phyloP scores from a whole-genome alignment of 805 yeast genomes.

The Wickerhamomyces bovis region DNA sequence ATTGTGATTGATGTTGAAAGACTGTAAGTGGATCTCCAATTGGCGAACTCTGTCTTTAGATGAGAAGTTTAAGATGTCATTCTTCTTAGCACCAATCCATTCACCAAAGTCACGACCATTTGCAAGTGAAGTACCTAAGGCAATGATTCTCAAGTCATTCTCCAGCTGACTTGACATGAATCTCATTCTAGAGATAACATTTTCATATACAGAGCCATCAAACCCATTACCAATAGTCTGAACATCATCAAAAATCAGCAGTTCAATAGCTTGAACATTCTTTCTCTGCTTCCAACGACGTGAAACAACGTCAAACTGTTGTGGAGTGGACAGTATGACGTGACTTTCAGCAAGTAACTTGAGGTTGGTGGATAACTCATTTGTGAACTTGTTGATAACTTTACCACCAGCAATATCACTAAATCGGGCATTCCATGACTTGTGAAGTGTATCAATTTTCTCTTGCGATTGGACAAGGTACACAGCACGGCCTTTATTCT shows the following conservation, averaged over 20 bases:
- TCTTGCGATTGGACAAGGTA: slow-evolving; percentile 65
- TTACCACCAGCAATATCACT: slow-evolving; percentile 50
- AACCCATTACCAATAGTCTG: slow-evolving; percentile 57
- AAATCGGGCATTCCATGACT: slow-evolving; percentile 50
- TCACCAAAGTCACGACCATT: slow-evolving; percentile 75
- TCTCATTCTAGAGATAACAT: slow-evolving; percentile 61
- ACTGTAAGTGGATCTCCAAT: slow-evolving; percentile 51
- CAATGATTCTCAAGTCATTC: slow-evolving; percentile 55
- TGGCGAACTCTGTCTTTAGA: slow-evolving; percentile 54
- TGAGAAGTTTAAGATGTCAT: slow-evolving; percentile 60
- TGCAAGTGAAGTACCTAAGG: slow-evolving; percentile 61
- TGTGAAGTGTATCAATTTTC: slow-evolving; percentile 39
- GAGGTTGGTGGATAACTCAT: slow-evolving; percentile 48
- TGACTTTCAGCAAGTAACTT: slow-evolving; percentile 53
- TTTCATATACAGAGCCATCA: slow-evolving; percentile 63
- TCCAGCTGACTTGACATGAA: slow-evolving; percentile 66
- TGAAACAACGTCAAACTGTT: slow-evolving; percentile 65
- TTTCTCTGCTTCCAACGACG: slow-evolving; percentile 80
- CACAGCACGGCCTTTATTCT: slow-evolving; percentile 61
- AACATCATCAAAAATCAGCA: slow-evolving; percentile 67
- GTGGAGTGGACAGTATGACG: slow-evolving; percentile 71
- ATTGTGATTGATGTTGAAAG: slow-evolving; percentile 40
- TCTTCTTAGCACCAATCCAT: slow-evolving; percentile 74
- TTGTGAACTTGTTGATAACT: slow-evolving; percentile 45
- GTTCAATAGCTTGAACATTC: slow-evolving; percentile 59